A percentile compares a stretch with the other conserved stretches of the same genome.
Evolutionary conservation across 169 alveolate species (phyloP).

Genomic region (Cryptosporidium meleagridis): DNA sequence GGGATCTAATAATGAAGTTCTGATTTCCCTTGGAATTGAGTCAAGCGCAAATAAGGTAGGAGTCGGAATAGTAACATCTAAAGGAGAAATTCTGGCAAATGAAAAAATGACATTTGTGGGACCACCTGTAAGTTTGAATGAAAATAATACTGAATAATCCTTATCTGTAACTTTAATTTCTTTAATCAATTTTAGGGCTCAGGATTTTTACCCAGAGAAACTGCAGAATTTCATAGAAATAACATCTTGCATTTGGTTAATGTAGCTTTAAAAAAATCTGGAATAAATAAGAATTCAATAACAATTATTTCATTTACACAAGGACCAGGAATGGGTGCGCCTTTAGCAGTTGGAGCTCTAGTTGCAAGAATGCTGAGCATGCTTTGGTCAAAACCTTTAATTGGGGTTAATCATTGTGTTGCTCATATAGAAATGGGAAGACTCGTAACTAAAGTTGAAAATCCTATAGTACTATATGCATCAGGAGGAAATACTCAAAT

Average conservation of each 20-base stretch:
- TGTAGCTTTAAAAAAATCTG: constrained; percentile 90
- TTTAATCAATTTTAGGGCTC: constrained; percentile 80
- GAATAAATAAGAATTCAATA: constrained; percentile 86
- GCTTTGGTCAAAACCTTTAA: constrained; percentile 93
- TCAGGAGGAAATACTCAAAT: constrained; percentile 99
- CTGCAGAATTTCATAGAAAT: constrained; percentile 95
- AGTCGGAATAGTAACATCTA: constrained; percentile 93
- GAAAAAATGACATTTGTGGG: constrained; percentile 95
- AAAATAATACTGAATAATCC: neutral
- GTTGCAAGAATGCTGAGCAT: constrained; percentile 94
- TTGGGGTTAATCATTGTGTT: constrained; percentile 98
- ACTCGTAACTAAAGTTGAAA: constrained; percentile 90
- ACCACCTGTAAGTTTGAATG: constrained; percentile 90
- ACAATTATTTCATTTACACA: constrained; percentile 93
- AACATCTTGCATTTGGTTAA: constrained; percentile 89
- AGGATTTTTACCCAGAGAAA: constrained; percentile 98
- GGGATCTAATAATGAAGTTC: constrained; percentile 50
- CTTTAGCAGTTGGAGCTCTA: constrained; percentile 96
- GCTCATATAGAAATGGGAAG: constrained; percentile 99
- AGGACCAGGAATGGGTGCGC: constrained; percentile 99
- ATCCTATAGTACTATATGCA: constrained; percentile 97
- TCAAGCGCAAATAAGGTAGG: constrained; percentile 99
- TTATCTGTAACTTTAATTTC: neutral
- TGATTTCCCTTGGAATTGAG: constrained; percentile 93
- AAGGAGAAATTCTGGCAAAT: constrained; percentile 94